phyloP scores from a whole-genome alignment of 2,329 filamentous ascomycete species.

The Cyclaneusma minus region DNA sequence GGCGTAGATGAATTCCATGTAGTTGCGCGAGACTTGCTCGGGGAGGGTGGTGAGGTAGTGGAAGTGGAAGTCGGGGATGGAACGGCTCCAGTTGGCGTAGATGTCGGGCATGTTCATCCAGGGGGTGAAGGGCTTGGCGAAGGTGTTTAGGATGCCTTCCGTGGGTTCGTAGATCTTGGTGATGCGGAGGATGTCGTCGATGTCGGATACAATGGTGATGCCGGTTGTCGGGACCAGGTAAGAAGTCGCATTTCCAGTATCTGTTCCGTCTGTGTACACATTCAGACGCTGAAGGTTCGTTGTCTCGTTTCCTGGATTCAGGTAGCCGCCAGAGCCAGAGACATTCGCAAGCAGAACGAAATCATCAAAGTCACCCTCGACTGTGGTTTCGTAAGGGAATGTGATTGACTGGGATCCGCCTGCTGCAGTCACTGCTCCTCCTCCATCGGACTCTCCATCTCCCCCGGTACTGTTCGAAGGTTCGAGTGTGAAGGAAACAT shows the following conservation, averaged over 20 bases:
- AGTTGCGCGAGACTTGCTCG: constrained; percentile 61
- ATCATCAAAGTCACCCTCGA: constrained; percentile 56
- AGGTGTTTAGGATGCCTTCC: constrained; percentile 62
- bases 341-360: constrained; percentile 49
- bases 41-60: constrained; percentile 72
- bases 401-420: constrained; percentile 48
- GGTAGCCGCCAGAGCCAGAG: constrained; percentile 31
- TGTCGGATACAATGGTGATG: constrained; percentile 60
- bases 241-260: constrained; percentile 57
- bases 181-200: constrained; percentile 67
- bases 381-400: constrained; percentile 50
- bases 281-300: constrained; percentile 50
- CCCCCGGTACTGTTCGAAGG: constrained; percentile 39
- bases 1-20: constrained; percentile 69
- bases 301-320: constrained; percentile 50
- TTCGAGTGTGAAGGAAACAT: constrained; percentile 47
- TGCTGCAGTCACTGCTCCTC: constrained; percentile 31
- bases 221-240: constrained; percentile 59
- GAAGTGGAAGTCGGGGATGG: constrained; percentile 55
- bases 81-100: constrained; percentile 60
- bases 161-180: constrained; percentile 68
- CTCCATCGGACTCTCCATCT: constrained; percentile 28
- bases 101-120: constrained; percentile 74
- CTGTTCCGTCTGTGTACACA: constrained; percentile 47
- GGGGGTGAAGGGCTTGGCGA: constrained; percentile 51